Base-by-base conservation (phyloP, 768 basidiomycete genomes). In the Hygrocybe coccinea region DNA sequence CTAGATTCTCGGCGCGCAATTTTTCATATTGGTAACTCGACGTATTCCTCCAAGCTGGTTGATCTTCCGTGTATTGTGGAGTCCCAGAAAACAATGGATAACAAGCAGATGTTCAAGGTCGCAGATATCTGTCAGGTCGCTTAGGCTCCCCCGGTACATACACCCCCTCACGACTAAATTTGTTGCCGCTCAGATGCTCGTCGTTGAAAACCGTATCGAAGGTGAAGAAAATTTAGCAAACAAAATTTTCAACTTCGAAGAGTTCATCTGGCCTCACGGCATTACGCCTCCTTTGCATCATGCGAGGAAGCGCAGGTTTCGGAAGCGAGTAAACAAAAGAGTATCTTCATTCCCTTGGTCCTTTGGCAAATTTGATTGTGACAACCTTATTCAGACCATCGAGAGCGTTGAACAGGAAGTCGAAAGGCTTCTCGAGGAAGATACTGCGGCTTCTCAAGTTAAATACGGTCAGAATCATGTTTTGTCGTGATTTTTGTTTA, bases 221-320 rank as follows among this genome's bases (percentile, higher is more conserved):
- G 84, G 76, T 43, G 89, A 95, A 59, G 87, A 89, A 35, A 76
- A 81, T 1, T 59, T 84, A 39, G 74, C 74, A 12, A 78, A 76
- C 34, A 82, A 82, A 43, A 85, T 78, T 52, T 89, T 95, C 73
- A 93, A 86, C 62, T 81, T 97, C 47, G 92, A 97, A 61, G 95
- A 97, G 60, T 97, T 95, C 69, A 92, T 97, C 54, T 99, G 91
- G 87, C 94, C 90, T 0, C 95, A 98, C 64, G 97, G 97, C 2
- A 77, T 98, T 45, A 97, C 95, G 0, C 95, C 95, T 48, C 95
- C 97, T 1, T 71, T 99, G 54, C 85, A 89, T 60, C 85, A 95
- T 65, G 91, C 84, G 45, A 81, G 95, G 54, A 97, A 97, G 70
- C 81, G 95, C 37, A 76, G 97, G 43, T 98, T 97, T 72, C 80